A percentile compares a stretch with the other conserved stretches of the same genome.
These are phyloP conservation scores for Asclepias syriaca DNA, from an alignment of 257 asterid genomes.

Conservation along the genomic window DNA sequence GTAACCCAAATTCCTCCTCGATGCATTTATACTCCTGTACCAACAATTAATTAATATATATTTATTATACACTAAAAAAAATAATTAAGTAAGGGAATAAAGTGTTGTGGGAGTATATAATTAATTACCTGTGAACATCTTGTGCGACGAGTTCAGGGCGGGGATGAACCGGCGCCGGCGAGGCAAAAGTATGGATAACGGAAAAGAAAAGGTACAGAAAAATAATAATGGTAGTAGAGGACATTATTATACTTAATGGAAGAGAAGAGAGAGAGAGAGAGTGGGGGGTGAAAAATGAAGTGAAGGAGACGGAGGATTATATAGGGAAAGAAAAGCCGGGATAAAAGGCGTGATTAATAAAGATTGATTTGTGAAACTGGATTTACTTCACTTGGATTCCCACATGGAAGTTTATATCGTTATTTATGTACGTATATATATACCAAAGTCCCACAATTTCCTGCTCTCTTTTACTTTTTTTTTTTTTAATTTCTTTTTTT, in stretches of 20 bases:
- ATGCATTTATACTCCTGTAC: conserved; percentile 55
- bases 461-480: background rate
- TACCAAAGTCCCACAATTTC: background rate
- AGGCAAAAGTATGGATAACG: conserved; percentile 6
- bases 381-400: conserved; percentile 24
- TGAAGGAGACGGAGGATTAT: conserved; percentile 14
- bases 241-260: background rate
- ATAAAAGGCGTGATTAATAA: conserved; percentile 67
- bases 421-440: background rate
- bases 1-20: conserved; percentile 53
- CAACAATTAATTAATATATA: too few species aligned
- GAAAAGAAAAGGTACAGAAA: conserved; percentile 19
- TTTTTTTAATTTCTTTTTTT: background rate
- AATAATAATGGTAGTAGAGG: background rate
- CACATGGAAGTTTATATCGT: conserved; percentile 33
- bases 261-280: background rate
- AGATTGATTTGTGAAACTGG: conserved; percentile 11
- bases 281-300: conserved; percentile 11
- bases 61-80: too few species aligned
- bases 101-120: too few species aligned
- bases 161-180: conserved; percentile 17
- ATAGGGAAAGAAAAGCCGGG: conserved; percentile 35
- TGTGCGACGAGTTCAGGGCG: conserved; percentile 55
- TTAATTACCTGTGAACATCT: conserved; percentile 46
- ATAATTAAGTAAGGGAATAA: too few species aligned